Percentiles rank a stretch among this genome's conserved stretches.
Conservation (phyloP, 192 early-diverging fungal genomes). For the Coemansia sp. region DNA sequence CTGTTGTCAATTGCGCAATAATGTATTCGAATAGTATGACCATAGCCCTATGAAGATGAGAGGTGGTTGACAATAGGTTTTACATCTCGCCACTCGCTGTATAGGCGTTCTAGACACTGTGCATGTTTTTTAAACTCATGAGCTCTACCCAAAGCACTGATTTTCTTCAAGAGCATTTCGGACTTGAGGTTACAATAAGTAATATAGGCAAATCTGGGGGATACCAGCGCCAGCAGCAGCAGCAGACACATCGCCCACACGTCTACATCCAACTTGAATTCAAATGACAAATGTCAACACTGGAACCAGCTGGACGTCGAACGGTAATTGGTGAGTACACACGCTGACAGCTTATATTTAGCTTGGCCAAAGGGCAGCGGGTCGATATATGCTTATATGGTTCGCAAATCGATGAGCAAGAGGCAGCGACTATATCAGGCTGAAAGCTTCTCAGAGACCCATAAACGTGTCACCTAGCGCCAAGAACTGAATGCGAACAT, state of each 20-base stretch:
- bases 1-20: neutral
- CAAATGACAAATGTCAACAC: neutral
- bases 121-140: neutral
- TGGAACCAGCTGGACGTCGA: neutral
- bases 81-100: neutral
- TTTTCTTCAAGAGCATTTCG: neutral
- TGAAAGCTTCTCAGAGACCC: neutral
- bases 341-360: neutral
- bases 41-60: neutral
- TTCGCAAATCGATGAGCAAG: neutral
- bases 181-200: neutral
- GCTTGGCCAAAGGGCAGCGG: neutral
- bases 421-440: neutral
- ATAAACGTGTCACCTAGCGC: neutral
- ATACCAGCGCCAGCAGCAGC: neutral
- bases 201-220: neutral
- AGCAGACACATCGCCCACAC: neutral
- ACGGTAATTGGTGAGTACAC: neutral
- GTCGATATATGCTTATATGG: neutral
- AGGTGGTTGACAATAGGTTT: neutral
- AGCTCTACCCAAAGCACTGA: neutral
- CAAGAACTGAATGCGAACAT: neutral
- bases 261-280: neutral
- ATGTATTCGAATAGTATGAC: neutral
- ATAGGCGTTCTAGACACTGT: neutral